Evolutionary conservation across 176 grass and related monocot species (phyloP).

Genomic region (Avena insularis): DNA sequence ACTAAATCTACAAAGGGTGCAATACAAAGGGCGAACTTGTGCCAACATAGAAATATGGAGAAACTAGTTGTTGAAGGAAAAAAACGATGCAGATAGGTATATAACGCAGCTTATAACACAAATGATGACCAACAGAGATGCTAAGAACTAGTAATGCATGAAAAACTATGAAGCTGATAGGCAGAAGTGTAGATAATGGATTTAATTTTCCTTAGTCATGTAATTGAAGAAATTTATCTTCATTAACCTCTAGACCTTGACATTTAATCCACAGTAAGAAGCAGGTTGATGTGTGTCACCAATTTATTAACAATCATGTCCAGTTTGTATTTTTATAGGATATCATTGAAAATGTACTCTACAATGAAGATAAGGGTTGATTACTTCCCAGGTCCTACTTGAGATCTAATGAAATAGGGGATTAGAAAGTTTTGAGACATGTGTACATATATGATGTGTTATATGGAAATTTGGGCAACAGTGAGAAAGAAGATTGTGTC

Average conservation of each 20-base stretch:
- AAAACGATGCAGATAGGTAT: background rate
- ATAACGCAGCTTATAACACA: background rate
- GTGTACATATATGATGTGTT: background rate
- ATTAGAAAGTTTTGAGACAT: slow-evolving; percentile 13
- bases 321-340: background rate
- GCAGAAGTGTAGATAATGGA: background rate
- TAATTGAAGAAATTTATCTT: slow-evolving; percentile 1
- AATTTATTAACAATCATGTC: slow-evolving; percentile 19
- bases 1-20: background rate
- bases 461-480: slow-evolving; percentile 33
- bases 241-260: background rate
- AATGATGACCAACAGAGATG: background rate
- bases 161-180: slow-evolving; percentile 3
- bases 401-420: slow-evolving; percentile 23
- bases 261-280: slow-evolving; percentile 11
- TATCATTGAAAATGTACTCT: background rate
- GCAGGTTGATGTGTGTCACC: background rate
- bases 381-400: slow-evolving; percentile 3
- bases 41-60: background rate
- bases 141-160: background rate
- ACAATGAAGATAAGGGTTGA: background rate
- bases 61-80: slow-evolving; percentile 25
- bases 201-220: background rate
- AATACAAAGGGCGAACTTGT: slow-evolving; percentile 14
- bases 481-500: slow-evolving; percentile 30